Conservation (phyloP, 108 stramenopile genomes). For the Cyclotella sp. region DNA sequence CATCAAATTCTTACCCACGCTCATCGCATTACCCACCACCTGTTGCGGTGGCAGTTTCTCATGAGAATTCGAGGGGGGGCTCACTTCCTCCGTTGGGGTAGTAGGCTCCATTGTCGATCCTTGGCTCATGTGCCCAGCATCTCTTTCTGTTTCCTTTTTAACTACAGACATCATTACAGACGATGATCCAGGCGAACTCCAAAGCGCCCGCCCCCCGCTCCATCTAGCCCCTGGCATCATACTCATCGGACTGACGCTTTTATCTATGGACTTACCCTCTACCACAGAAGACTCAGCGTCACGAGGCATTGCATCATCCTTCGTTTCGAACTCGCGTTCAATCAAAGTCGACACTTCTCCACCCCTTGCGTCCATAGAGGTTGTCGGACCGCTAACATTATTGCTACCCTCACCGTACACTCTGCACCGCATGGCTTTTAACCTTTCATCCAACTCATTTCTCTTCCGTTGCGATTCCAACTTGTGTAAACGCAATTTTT, state of each 20-base stretch:
- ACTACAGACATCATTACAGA: neutral
- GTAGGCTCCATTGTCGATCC: no score
- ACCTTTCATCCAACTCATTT: conserved; percentile 27
- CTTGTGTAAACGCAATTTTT: conserved; percentile 27
- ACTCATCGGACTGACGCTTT: neutral
- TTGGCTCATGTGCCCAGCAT: neutral
- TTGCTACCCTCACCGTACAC: neutral
- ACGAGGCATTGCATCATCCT: neutral
- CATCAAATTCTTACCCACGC: no score
- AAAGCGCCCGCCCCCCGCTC: conserved; percentile 43
- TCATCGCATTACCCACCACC: no score
- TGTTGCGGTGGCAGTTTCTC: no score
- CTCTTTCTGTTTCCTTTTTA: neutral
- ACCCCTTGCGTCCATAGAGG: neutral
- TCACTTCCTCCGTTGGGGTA: no score
- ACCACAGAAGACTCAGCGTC: neutral
- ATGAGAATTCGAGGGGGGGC: no score
- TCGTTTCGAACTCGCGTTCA: neutral
- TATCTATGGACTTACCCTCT: neutral
- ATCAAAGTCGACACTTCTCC: neutral
- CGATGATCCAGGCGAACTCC: conserved; percentile 19
- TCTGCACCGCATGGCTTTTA: conserved; percentile 27
- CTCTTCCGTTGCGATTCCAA: conserved; percentile 35
- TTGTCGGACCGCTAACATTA: neutral
- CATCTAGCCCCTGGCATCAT: conserved; percentile 44